Conservation (phyloP, 805 yeast genomes). For the Saturnispora ahearnii region DNA sequence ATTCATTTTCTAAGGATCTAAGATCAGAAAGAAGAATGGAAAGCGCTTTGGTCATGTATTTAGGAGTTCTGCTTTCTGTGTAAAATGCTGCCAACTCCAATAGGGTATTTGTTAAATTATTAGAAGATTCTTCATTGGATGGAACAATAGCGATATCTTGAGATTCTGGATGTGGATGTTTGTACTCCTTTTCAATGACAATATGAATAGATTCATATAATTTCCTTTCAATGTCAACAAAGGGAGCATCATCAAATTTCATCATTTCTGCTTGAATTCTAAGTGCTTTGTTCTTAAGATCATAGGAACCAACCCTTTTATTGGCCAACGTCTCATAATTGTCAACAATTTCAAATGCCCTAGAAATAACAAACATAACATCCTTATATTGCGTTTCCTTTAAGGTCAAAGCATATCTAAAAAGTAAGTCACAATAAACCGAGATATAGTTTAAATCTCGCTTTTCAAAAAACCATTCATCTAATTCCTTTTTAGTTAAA, state of each 20-base stretch:
- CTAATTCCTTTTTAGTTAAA: slow-evolving; percentile 17
- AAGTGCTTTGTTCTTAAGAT: slow-evolving; percentile 27
- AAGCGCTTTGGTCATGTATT: slow-evolving; percentile 23
- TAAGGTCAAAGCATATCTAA: slow-evolving; percentile 32
- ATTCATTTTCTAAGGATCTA: slow-evolving; percentile 26
- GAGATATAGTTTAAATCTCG: slow-evolving; percentile 28
- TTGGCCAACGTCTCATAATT: slow-evolving; percentile 20
- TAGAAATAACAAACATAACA: slow-evolving; percentile 20
- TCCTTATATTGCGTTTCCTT: slow-evolving; percentile 20
- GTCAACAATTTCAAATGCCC: slow-evolving; percentile 25
- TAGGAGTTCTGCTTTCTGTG: slow-evolving; percentile 18
- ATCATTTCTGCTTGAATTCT: slow-evolving; percentile 31
- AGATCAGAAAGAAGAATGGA: slow-evolving; percentile 28
- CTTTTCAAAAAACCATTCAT: slow-evolving; percentile 21
- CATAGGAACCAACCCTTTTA: slow-evolving; percentile 20
- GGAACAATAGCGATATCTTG: slow-evolving; percentile 20
- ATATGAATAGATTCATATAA: slow-evolving; percentile 24
- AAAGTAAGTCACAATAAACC: slow-evolving; percentile 30
- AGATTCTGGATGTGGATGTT: slow-evolving; percentile 7
- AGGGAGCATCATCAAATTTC: slow-evolving; percentile 14
- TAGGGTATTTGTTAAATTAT: slow-evolving; percentile 21
- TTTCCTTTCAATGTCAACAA: slow-evolving; percentile 22
- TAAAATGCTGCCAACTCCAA: slow-evolving; percentile 26
- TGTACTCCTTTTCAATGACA: slow-evolving; percentile 20
- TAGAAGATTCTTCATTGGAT: slow-evolving; percentile 15